These are phyloP conservation scores for Chytriomyces confervae DNA, from an alignment of 192 early-diverging fungal species.

Conservation along the genomic window DNA sequence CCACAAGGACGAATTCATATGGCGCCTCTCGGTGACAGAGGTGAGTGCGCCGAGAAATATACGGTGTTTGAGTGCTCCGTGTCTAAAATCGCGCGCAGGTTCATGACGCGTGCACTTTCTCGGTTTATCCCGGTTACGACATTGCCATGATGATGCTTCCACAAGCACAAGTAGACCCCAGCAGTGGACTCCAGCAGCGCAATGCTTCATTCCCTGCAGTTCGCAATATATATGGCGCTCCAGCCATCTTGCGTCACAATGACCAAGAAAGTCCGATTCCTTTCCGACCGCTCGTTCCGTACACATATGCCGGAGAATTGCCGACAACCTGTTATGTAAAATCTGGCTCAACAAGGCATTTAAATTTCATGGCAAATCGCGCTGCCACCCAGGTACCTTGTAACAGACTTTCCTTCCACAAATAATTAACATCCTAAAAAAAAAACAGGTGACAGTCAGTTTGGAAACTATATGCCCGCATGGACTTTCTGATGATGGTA, in stretches of 20 bases:
- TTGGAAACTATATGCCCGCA: conserved; percentile 55
- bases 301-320: conserved; percentile 63
- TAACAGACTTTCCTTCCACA: not conserved
- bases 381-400: conserved; percentile 10
- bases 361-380: conserved; percentile 54
- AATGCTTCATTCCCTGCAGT: conserved; percentile 5
- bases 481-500: conserved; percentile 43
- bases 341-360: conserved; percentile 34
- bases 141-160: conserved; percentile 49
- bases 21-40: conserved; percentile 51
- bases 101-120: conserved; percentile 54
- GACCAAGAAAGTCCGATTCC: conserved; percentile 55
- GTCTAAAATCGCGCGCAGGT: not conserved
- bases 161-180: not conserved
- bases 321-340: conserved; percentile 47
- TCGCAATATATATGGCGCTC: conserved; percentile 42
- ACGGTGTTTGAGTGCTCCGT: not conserved
- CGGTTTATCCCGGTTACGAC: conserved; percentile 68
- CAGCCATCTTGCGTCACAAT: conserved; percentile 57
- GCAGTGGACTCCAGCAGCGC: not conserved
- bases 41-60: not conserved
- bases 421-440: not conserved
- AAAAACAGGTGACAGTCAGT: conserved; percentile 33
- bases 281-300: conserved; percentile 62
- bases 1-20: too few relatives aligned